Base-by-base conservation (phyloP, 441 rosid species). In the Corymbia citriodora region DNA sequence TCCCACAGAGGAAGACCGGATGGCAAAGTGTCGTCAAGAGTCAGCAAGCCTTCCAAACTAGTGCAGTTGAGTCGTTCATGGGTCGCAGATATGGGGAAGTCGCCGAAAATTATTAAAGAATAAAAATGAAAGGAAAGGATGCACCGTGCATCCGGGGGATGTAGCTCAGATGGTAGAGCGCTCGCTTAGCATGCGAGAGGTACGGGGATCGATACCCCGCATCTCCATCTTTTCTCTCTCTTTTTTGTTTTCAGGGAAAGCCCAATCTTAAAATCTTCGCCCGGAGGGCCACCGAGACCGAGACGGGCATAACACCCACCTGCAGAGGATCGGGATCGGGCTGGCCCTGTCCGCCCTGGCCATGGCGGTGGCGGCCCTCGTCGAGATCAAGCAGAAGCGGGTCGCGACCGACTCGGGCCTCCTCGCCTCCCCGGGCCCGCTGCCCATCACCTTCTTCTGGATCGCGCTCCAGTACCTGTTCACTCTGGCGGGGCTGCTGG, bases 351-450 rank as follows among this genome's bases (percentile, higher is more conserved):
- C 99, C 9, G 91, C 95, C 87, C 6, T 96, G 63, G 96, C 98
- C 85, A 98, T 96, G 99, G 96, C 94, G 8, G 94, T 95, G 87
- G 99, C 99, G 8, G 99, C 99, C 65, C 88, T 96, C 0, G 99
- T 97, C 12, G 99, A 97, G 94, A 90, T 94, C 82, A 96, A 96
- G 91, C 88, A 99, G 29, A 97, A 98, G 88, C 91, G 94, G 89
- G 97, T 96, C 4, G 98, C 96, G 6, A 89, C 92, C 12, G 89
- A 92, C 36, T 91, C 95, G 10, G 95, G 96, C 31, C 91, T 95
- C 12, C 92, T 91, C 5, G 45, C 45, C 45, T 40, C 45, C 45
- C 6, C 6, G 45, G 45, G 45, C 45, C 45, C 45, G 45, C 45
- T 40, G 45, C 45, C 45, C 45, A 40, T 40, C 45, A 40, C 45